Conservation (phyloP, 169 alveolate species). For the Babesia bigemina region DNA sequence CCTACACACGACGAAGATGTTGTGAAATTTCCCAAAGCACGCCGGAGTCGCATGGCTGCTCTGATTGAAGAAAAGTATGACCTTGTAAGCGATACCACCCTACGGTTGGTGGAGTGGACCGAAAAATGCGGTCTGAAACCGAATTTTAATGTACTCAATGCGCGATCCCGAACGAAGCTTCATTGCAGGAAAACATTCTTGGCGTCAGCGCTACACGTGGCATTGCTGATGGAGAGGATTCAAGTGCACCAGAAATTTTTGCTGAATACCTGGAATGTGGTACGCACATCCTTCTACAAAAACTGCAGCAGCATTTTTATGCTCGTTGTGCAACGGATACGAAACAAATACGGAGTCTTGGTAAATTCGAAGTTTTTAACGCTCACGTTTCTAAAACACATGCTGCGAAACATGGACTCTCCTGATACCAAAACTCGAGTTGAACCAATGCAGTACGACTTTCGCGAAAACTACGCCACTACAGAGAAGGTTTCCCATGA, state of each 20-base stretch:
- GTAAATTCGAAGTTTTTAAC: constrained; percentile 9
- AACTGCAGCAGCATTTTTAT: background rate
- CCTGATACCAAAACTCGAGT: background rate
- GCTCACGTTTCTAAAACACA: background rate
- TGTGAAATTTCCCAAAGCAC: background rate
- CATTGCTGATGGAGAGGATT: constrained; percentile 8
- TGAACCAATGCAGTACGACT: background rate
- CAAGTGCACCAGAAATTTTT: constrained; percentile 11
- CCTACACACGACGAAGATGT: background rate
- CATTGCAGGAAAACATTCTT: constrained; percentile 48
- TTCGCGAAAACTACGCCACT: background rate
- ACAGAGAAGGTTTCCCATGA: background rate
- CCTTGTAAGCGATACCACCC: background rate
- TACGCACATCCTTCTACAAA: constrained; percentile 37
- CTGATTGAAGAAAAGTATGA: constrained; percentile 19
- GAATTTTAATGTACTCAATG: constrained; percentile 24
- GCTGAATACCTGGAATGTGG: constrained; percentile 18
- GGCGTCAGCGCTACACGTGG: constrained; percentile 18
- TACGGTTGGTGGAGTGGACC: background rate
- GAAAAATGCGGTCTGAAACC: background rate
- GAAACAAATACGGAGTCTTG: constrained; percentile 5
- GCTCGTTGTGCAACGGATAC: background rate
- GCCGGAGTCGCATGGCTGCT: background rate
- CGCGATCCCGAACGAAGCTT: constrained; percentile 13
- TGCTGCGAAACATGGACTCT: constrained; percentile 4